phyloP scores from a whole-genome alignment of 345 rosid genomes.

The Lumnitzera racemosa region DNA sequence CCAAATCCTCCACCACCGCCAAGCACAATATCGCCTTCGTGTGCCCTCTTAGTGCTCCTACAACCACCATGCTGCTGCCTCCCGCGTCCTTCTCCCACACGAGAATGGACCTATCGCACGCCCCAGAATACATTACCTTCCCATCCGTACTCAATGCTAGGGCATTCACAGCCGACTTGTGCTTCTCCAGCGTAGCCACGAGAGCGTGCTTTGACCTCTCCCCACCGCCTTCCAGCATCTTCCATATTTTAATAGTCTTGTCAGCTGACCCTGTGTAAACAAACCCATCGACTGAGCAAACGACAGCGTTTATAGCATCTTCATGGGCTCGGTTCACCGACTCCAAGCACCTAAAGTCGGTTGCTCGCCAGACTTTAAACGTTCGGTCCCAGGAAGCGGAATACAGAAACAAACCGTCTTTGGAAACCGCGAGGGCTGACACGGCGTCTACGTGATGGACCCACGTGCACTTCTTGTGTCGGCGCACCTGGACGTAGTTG shows the following conservation, averaged over 20 bases:
- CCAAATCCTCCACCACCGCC: conserved; percentile 37
- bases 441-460: conserved; percentile 72
- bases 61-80: conserved; percentile 33
- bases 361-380: conserved; percentile 61
- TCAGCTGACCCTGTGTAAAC: conserved; percentile 75
- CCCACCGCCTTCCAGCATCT: conserved; percentile 7
- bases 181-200: conserved; percentile 44
- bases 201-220: conserved; percentile 27
- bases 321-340: conserved; percentile 56
- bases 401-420: conserved; percentile 40
- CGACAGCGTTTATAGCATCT: conserved; percentile 63
- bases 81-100: conserved; percentile 49
- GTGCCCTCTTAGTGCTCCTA: conserved; percentile 75
- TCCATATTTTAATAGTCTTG: conserved; percentile 62
- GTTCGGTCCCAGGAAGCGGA: conserved; percentile 81
- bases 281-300: conserved; percentile 40
- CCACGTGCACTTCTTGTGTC: conserved; percentile 73
- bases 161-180: conserved; percentile 64
- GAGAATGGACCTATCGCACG: conserved; percentile 64
- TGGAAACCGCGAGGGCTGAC: conserved; percentile 44
- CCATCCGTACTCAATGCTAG: conserved; percentile 57
- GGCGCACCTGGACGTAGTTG: conserved; percentile 57
- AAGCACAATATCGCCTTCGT: conserved; percentile 57
- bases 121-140: conserved; percentile 61
- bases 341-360: conserved; percentile 54